Conservation (phyloP, 1,284 basidiomycete species). For the Xerocomus alliaceus region DNA sequence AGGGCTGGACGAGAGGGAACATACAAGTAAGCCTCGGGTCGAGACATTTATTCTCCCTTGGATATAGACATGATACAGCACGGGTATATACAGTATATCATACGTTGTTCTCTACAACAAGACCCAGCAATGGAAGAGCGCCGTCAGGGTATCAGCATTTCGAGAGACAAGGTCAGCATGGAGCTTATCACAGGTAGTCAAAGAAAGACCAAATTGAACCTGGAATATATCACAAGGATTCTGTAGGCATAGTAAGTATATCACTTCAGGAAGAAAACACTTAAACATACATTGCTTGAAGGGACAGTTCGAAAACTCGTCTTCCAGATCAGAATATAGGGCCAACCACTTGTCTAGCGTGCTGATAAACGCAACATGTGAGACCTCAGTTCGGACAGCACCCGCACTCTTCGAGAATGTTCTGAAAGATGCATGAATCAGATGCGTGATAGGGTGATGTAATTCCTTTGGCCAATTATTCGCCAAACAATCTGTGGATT, state of each 20-base stretch:
- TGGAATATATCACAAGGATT: too few relatives aligned
- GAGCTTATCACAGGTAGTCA: too few relatives aligned
- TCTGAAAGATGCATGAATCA: not conserved
- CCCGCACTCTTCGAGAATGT: not conserved
- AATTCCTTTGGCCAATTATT: slow-evolving; percentile 6
- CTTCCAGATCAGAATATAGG: not conserved
- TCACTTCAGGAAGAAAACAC: too few relatives aligned
- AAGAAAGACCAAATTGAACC: not conserved
- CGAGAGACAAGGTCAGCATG: too few relatives aligned
- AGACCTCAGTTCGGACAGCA: not conserved
- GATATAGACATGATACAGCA: too few relatives aligned
- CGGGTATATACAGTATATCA: too few relatives aligned
- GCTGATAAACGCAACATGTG: not conserved
- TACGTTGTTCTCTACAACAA: too few relatives aligned
- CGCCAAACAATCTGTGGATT: not conserved
- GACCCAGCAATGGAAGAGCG: too few relatives aligned
- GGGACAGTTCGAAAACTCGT: slow-evolving; percentile 5
- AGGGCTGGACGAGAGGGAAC: too few relatives aligned
- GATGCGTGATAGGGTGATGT: not conserved
- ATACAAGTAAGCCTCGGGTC: too few relatives aligned
- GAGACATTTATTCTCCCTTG: too few relatives aligned
- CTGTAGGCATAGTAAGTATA: not conserved
- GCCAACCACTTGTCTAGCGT: slow-evolving; percentile 1
- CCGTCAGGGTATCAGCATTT: too few relatives aligned
- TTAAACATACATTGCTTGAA: not conserved